Conservation (phyloP, 2,329 filamentous ascomycete species). For the Aspergillus caelatus region DNA sequence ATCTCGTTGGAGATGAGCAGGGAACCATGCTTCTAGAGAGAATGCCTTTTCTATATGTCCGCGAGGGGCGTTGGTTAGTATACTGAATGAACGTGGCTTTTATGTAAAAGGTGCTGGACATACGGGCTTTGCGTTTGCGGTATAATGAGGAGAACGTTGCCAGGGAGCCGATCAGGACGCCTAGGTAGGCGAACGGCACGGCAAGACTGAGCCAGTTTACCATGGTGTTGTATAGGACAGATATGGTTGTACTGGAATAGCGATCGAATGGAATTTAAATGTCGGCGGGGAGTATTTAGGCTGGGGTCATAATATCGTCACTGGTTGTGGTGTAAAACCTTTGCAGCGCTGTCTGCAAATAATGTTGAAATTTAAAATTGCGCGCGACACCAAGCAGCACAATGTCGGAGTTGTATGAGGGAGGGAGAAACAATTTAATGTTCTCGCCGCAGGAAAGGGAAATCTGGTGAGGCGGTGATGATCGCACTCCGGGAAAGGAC, state of each 20-base stretch:
- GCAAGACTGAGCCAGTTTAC: conserved; percentile 81
- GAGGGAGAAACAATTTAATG: neutral
- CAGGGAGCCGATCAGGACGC: conserved; percentile 83
- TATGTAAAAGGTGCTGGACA: conserved; percentile 27
- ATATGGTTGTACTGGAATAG: conserved; percentile 4
- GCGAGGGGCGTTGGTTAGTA: conserved; percentile 14
- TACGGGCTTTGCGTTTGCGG: conserved; percentile 85
- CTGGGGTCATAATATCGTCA: neutral
- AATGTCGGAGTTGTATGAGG: neutral
- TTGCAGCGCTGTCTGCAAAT: neutral
- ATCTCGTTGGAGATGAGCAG: conserved; percentile 85
- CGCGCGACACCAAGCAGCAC: neutral
- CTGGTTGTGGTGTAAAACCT: neutral
- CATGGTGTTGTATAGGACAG: conserved; percentile 40
- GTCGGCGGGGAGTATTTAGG: neutral
- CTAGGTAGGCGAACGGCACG: conserved; percentile 86
- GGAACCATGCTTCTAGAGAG: conserved; percentile 92
- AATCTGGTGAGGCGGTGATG: conserved; percentile 1
- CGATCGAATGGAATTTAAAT: neutral
- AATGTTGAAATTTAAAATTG: neutral
- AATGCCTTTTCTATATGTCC: conserved; percentile 69
- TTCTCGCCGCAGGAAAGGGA: neutral
- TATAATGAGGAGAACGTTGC: conserved; percentile 92
- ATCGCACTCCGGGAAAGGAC: conserved; percentile 25
- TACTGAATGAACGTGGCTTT: conserved; percentile 15